phyloP scores from a whole-genome alignment of 2,329 filamentous ascomycete species.

The Zasmidium cellare region DNA sequence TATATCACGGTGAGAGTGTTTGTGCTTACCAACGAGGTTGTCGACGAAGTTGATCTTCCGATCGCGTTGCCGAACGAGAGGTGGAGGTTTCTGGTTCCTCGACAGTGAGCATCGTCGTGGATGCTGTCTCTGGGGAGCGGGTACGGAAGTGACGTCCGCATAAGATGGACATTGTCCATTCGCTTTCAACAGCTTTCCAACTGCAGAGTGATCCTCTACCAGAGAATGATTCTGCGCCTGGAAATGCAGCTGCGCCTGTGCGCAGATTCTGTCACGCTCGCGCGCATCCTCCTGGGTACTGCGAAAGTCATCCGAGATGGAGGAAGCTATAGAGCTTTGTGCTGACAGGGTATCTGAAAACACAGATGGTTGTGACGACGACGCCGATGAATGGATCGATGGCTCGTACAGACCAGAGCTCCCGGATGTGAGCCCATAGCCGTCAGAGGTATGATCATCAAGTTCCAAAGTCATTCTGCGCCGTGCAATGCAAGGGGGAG shows the following conservation, averaged over 20 bases:
- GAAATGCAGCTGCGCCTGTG: conserved; percentile 21
- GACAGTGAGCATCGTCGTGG: conserved; percentile 59
- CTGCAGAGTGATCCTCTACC: conserved; percentile 9
- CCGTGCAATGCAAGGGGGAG: conserved; percentile 20
- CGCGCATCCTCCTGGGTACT: conserved; percentile 36
- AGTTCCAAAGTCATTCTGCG: conserved; percentile 30
- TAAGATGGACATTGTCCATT: conserved; percentile 27
- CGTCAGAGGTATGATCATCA: conserved; percentile 21
- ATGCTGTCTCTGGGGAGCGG: conserved; percentile 63
- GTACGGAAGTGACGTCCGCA: conserved; percentile 48
- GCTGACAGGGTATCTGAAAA: conserved; percentile 65
- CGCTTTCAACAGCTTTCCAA: conserved; percentile 13
- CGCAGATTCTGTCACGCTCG: conserved; percentile 25
- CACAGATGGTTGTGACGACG: conserved; percentile 73
- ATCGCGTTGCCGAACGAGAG: conserved; percentile 81
- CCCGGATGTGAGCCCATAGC: conserved; percentile 37
- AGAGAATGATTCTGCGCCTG: conserved; percentile 12
- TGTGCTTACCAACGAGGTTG: conserved; percentile 87
- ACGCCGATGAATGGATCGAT: conserved; percentile 72
- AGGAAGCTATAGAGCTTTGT: conserved; percentile 55
- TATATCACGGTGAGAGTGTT: conserved; percentile 16
- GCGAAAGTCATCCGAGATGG: conserved; percentile 61
- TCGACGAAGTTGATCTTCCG: conserved; percentile 95
- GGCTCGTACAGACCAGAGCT: conserved; percentile 61
- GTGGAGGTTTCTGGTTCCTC: conserved; percentile 64